Base-by-base conservation (phyloP, 805 yeast genomes). In the Saccharomyces mikatae region DNA sequence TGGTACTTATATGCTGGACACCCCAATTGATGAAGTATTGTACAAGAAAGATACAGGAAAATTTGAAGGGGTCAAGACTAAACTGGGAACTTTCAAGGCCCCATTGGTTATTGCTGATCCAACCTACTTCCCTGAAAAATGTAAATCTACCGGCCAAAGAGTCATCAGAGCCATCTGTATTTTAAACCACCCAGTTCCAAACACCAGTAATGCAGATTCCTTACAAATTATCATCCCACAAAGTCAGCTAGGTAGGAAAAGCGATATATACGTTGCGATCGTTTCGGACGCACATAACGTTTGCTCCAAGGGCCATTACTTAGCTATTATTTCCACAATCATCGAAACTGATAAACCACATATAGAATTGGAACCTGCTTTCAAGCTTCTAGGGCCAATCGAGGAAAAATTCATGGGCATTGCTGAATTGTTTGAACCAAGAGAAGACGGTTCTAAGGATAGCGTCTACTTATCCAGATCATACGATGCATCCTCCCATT, bases 1-100 rank as follows among this genome's bases (percentile, higher is more conserved):
- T 60, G 99, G 99, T 66, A 92, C 98, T 21, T 94, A 90, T 70
- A 94, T 94, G 99, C 81, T 94, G 67, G 96, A 90, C 69, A 92
- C 96, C 31, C 97, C 97, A 49, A 83, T 94, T 58, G 96, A 94
- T 57, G 96, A 92, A 73, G 80, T 91, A 21, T 77, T 87, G 51
- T 91, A 84, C 71, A 82, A 79, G 52, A 85, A 80, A 13, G 82
- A 80, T 28, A 52, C 47, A 24, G 88, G 85, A 21, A 86, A 82
- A 66, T 89, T 90, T 61, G 76, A 77, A 30, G 97, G 98, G 55
- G 96, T 94, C 49, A 83, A 83, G 62, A 87, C 97, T 51, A 94
- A 91, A 59, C 94, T 90, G 64, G 98, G 97, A 58, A 78, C 78
- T 46, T 97, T 96, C 14, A 86, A 82, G 64, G 96, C 99, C 0